Base-by-base conservation (phyloP, 208 protist species). In the Blastocrithidia nonstop region DNA sequence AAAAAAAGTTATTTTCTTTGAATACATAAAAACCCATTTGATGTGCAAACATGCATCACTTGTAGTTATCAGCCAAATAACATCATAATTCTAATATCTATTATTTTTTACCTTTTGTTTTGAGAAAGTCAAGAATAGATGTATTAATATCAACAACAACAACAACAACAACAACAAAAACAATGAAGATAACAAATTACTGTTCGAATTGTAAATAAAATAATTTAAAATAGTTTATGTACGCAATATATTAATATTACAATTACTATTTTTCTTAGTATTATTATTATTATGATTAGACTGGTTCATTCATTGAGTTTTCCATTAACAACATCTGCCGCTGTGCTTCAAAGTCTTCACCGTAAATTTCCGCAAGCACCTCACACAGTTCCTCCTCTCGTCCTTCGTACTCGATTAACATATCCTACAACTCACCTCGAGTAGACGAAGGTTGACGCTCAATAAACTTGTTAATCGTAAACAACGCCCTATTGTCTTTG, bases 381-480 rank as follows among this genome's bases (percentile, higher is more conserved):
- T 55, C 61, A 35, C 74, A 84, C 22, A 89, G 66, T 54, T 66
- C 63, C 8, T 64, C 48, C 28, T 89, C 80, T n/a, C 62, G 64
- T 7, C 72, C 80, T 3, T 45, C 54, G 42, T 72, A 86, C 52
- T 81, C 67, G 16, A 42, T 36, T 35, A 89, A 31, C 55, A 89
- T 66, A 15, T 28, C 46, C 45, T 57, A 38, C 40, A 89, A 54
- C 49, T 62, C 72, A 19, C 35, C 29, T 21, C 54, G 50, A 44
- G 70, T 50, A 3, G 42, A 25, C 37, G 44, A 25, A 7, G 80
- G 74, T 45, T 89, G 80, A 41, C 49, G 41, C 28, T 67, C 45
- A 23, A 89, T 73, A 46, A 85, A 89, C 37, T 72, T 66, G 8
- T 70, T 55, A 20, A 85, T 50, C 22, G 80, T 89, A 53, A 57